Evolutionary conservation across 2,329 filamentous ascomycete genomes (phyloP), one percentile per base, ranked within the genome.

Genomic region (Xylaria sp.): DNA sequence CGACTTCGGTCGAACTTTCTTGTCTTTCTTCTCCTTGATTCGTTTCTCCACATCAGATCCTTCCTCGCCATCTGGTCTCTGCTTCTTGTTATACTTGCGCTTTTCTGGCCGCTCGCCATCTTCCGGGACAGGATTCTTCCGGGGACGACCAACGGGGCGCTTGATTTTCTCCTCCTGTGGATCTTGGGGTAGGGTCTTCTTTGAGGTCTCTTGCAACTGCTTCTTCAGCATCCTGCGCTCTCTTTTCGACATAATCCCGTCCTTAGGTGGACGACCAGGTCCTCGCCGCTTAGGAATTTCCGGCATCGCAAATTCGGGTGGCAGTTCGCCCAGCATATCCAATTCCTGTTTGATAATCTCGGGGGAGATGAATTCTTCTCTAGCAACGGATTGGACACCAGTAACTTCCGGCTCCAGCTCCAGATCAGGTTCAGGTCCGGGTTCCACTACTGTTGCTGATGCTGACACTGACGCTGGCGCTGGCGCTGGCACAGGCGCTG

Each of bases 241-340:
- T 65, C 92, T 85, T 80, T 94, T 94, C 1, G 92, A 94, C 88
- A 94, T 93, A 76, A 93, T 86, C 32, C 92, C 92, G 75, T 94
- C 92, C 81, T 94, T 94, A 0, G 92, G 92, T 23, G 92, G 92
- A 61, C 92, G 84, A n/a, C 92, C 92, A 10, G 92, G 92, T 15
- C 92, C 92, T 72, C 92, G 89, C 70, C 91, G 90, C 79, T 88
- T 91, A 32, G 88, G 86, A 34, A 88, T 80, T 64, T 82, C 79
- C 23, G 80, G 78, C 67, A 82, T 74, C 25, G 80, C 72, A 6
- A 79, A 79, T 9, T 82, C 79, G 13, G 71, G 55, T n/a, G 72
- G 72, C 39, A 70, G 55, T 23, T 72, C 68, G 6, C 48, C 60
- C 9, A 67, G 12, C 34, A 66, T 48, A 53, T 71, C 65, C 12